Conservation (phyloP, 495 filamentous ascomycete genomes). For the Xylaria longipes region DNA sequence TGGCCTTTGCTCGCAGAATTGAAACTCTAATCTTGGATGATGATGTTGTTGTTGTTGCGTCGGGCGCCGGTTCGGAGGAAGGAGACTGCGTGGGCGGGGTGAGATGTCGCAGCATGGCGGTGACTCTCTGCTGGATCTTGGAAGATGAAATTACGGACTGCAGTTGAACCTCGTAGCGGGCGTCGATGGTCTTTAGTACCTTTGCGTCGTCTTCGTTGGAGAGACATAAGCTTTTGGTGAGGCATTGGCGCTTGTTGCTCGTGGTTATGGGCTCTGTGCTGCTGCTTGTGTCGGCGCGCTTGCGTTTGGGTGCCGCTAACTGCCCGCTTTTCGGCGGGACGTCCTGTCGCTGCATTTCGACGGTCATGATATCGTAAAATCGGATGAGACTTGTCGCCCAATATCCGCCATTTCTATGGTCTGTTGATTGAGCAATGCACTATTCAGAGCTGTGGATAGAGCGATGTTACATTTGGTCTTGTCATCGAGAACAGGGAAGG, state of each 20-base stretch:
- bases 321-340: slow-evolving; percentile 14
- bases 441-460: neutral
- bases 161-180: slow-evolving; percentile 48
- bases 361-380: slow-evolving; percentile 8
- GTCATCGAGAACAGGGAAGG: neutral
- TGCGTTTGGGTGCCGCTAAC: slow-evolving; percentile 31
- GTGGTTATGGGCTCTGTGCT: neutral
- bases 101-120: slow-evolving; percentile 49
- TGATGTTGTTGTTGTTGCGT: slow-evolving; percentile 41
- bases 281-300: slow-evolving; percentile 33
- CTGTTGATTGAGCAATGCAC: neutral
- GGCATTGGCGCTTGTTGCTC: slow-evolving; percentile 35
- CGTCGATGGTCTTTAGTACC: slow-evolving; percentile 29
- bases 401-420: neutral
- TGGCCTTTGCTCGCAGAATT: slow-evolving; percentile 59
- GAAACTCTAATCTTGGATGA: slow-evolving; percentile 27
- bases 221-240: slow-evolving; percentile 30
- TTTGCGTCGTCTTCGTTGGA: slow-evolving; percentile 34
- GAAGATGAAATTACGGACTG: slow-evolving; percentile 61
- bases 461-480: neutral
- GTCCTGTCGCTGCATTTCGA: slow-evolving; percentile 28
- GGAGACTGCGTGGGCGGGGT: slow-evolving; percentile 27
- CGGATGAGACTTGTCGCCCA: neutral
- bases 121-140: slow-evolving; percentile 61
- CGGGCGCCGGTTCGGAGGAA: slow-evolving; percentile 35